Base-by-base conservation (phyloP, 352 stramenopile species). In the Pythium dissotocum region DNA sequence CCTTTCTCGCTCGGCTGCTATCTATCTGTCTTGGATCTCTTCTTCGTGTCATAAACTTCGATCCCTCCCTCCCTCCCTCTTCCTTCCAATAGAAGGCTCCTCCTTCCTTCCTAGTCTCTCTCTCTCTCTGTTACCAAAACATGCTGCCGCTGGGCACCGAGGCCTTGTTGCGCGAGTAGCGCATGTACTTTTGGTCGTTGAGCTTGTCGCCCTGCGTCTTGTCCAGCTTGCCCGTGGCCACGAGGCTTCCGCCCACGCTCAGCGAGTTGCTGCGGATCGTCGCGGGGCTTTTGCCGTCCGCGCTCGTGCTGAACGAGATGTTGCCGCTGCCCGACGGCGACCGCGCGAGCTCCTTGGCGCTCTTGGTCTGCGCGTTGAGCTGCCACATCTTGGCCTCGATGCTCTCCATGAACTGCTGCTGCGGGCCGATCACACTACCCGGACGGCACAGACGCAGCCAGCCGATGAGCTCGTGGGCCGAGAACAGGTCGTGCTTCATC, bases 401-500 rank as follows among this genome's bases (percentile, higher is more conserved):
- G 66, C 87, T 69, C 74, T 96, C 74, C 54, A 98, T 69, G 70
- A 95, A 98, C 52, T 98, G 82, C 76, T 98, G 95, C 77, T 98
- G 95, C 26, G 92, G 93, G 24, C 95, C 95, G 75, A 98, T 98
- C 14, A 98, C 89, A 67, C 81, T 95, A 38, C 95, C 95, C 7
- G 95, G 94, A 35, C 95, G 79, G 68, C 90, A 98, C 55, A 98
- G 87, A 36, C 95, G 80, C 70, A 98, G 89, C 89, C 91, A 98
- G 1, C 87, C 92, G 76, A 98, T 98, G 16, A 79, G 86, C 83
- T 98, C 93, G 16, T 84, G 83, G 16, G 95, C 97, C 4, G 93
- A 97, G 55, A 98, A 91, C 46, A 74, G 64, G 67, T 95, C 97
- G 69, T 98, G 94, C 78, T 99, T 98, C 95, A 99, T 99, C 42